A percentile compares a stretch with the other conserved stretches of the same genome.
phyloP scores from a whole-genome alignment of 768 basidiomycete genomes.

The Rhizopogon vinicolor region DNA sequence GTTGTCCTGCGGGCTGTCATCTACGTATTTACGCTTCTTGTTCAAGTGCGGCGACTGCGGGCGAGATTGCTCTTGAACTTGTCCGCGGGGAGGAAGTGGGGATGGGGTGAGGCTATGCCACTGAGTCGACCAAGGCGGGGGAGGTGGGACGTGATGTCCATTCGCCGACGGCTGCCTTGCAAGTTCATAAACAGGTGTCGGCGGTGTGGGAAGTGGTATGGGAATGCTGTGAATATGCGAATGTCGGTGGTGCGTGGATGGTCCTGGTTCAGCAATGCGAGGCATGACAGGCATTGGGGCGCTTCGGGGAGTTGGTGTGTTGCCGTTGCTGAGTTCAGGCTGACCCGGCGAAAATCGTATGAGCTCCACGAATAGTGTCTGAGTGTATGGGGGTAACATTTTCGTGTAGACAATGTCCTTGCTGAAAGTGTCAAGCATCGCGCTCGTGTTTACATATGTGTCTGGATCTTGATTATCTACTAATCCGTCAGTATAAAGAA shows the following conservation, averaged over 20 bases:
- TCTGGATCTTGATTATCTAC: slow-evolving; percentile 46
- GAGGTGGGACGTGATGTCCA: slow-evolving; percentile 29
- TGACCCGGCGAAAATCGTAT: slow-evolving; percentile 38
- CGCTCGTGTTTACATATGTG: slow-evolving; percentile 64
- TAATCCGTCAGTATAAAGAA: slow-evolving; percentile 13
- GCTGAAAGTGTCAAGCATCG: slow-evolving; percentile 72
- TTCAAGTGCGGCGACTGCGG: slow-evolving; percentile 24
- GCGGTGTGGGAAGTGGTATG: slow-evolving; percentile 26
- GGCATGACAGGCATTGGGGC: slow-evolving; percentile 12
- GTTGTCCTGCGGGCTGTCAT: slow-evolving; percentile 22
- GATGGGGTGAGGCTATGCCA: slow-evolving; percentile 19
- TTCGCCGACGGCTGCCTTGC: slow-evolving; percentile 25
- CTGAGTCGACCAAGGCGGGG: slow-evolving; percentile 30
- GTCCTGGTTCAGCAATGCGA: slow-evolving; percentile 22
- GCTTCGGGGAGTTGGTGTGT: slow-evolving; percentile 9
- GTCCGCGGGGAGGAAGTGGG: slow-evolving; percentile 13
- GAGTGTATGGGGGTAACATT: slow-evolving; percentile 56
- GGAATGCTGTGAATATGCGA: slow-evolving; percentile 25
- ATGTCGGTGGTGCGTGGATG: slow-evolving; percentile 25
- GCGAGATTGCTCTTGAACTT: slow-evolving; percentile 17
- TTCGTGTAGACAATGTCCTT: slow-evolving; percentile 68
- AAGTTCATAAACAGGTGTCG: slow-evolving; percentile 30
- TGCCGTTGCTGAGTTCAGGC: slow-evolving; percentile 20
- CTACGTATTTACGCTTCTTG: slow-evolving; percentile 31
- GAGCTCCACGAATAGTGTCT: slow-evolving; percentile 73